A percentile compares a stretch with the other conserved stretches of the same genome.
Conservation (phyloP, 2,329 filamentous ascomycete species). For the Penicillium sp. region DNA sequence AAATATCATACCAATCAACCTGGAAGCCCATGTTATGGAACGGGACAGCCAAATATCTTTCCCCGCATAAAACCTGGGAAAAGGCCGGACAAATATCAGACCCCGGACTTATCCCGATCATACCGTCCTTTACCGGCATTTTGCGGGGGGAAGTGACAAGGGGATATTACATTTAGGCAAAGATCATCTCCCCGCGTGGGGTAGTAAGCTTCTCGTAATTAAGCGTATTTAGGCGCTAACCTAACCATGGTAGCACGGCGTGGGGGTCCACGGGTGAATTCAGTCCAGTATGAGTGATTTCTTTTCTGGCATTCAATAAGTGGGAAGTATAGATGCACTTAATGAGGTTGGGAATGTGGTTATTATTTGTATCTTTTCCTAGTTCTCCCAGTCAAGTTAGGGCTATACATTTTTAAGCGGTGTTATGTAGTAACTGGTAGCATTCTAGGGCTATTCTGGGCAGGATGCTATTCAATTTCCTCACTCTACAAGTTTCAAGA, state of each 20-base stretch:
- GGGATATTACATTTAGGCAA: neutral
- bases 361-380: too few relatives aligned
- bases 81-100: constrained; percentile 4
- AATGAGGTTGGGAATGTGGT: neutral
- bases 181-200: constrained; percentile 4
- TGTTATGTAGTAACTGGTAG: too few relatives aligned
- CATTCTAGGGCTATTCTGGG: too few relatives aligned
- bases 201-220: neutral
- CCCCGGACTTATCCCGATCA: neutral
- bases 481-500: too few relatives aligned
- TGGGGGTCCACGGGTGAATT: neutral
- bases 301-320: neutral
- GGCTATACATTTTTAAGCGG: too few relatives aligned
- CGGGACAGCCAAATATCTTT: neutral
- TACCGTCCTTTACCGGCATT: neutral
- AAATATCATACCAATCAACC: neutral
- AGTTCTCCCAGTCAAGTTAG: neutral
- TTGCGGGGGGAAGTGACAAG: neutral
- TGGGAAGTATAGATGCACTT: neutral
- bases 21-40: neutral
- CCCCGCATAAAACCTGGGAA: neutral
- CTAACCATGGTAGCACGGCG: neutral
- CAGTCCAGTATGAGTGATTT: neutral
- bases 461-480: too few relatives aligned
- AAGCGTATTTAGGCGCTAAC: neutral